Base-by-base conservation (phyloP, 257 asterid species). In the Fraxinus anomala region DNA sequence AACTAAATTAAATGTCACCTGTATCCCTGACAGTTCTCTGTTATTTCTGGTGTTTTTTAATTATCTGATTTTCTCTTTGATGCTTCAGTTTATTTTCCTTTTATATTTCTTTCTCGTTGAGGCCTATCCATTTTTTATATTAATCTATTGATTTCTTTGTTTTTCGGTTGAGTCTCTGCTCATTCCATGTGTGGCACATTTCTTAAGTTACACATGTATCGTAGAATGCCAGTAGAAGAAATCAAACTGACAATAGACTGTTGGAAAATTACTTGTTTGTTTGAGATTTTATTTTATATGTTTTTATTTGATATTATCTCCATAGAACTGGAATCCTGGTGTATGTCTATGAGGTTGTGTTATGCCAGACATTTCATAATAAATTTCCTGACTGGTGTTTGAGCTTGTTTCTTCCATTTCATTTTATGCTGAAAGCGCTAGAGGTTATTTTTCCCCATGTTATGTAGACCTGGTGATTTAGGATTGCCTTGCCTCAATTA, bases 301-400 rank as follows among this genome's bases (percentile, higher is more conserved):
- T 42, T 23, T 13, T 65, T 59, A 11, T 72, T 67, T 59, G 28
- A 14, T 30, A 34, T 5, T 72, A 26, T 78, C 47, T 70, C 47
- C 30, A 70, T 17, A 36, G 11, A 36, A 69, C 73, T 33, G 21
- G 49, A 69, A 61, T 80, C 70, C 68, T 71, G 54, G 65, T 65
- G 72, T 59, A 30, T 49, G 14, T 40, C 63, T 81, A 81, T 76
- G 75, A 70, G 77, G 75, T 36, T 47, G 68, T 74, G 71, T 42
- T 49, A 68, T 61, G 39, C 81, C 71, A 33, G 70, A 65, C 19
- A 23, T 78, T 76, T 39, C 77, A 37, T 31, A 66, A 11, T 75
- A 72, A 73, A 37, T 72, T 69, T 31, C 40, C 30, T 77, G 40
- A 4, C 12, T 24, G 71, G n/a, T 69, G 19, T 70, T 40, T 61